Conservation (phyloP, 345 rosid genomes). For the Eucalyptus curtisii region DNA sequence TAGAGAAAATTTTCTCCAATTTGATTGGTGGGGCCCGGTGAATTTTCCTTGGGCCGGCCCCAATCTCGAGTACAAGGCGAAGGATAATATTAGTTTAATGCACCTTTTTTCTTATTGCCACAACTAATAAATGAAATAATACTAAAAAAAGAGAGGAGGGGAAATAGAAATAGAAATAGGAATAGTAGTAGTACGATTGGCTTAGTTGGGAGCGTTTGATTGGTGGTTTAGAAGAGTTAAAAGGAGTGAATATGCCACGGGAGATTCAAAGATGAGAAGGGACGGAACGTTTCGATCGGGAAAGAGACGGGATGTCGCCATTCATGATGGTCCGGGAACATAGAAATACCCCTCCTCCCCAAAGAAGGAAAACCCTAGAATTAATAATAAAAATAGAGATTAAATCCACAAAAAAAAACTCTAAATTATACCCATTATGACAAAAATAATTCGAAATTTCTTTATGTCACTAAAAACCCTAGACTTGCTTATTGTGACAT, state of each 20-base stretch:
- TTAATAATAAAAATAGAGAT: neutral
- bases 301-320: neutral
- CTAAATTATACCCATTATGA: neutral
- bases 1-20: neutral
- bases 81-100: neutral
- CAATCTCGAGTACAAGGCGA: neutral
- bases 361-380: neutral
- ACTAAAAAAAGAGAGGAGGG: neutral
- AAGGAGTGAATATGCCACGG: accelerated
- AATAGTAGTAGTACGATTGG: neutral
- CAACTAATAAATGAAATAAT: neutral
- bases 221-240: neutral
- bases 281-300: neutral
- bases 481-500: accelerated
- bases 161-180: neutral
- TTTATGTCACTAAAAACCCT: neutral
- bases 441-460: neutral
- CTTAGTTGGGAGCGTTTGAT: neutral
- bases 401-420: neutral
- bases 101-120: neutral
- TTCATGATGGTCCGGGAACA: neutral
- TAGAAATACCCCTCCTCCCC: neutral
- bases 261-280: neutral
- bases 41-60: neutral
- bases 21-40: neutral